Evolutionary conservation across 495 filamentous ascomycete species (phyloP).

Genomic region (Jackrogersella minutella): DNA sequence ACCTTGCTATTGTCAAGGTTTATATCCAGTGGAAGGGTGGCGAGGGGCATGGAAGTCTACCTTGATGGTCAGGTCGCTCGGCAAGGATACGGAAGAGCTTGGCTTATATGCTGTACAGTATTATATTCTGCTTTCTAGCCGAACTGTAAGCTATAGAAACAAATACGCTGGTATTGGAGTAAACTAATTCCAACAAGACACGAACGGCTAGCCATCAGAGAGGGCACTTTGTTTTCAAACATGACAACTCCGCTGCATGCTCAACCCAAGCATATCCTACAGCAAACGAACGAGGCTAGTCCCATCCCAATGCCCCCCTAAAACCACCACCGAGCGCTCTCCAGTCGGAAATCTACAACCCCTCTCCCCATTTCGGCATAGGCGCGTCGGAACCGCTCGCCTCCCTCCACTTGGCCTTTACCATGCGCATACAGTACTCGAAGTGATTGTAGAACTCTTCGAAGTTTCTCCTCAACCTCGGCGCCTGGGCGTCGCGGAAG

Average conservation of each 20-base stretch:
- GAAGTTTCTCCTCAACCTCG: neutral
- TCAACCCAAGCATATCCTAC: neutral
- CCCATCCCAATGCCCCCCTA: neutral
- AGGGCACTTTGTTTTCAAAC: neutral
- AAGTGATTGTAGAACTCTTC: neutral
- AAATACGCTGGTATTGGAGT: neutral
- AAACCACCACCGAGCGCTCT: neutral
- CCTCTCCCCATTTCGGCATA: neutral
- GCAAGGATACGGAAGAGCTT: neutral
- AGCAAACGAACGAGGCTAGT: neutral
- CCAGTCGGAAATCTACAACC: neutral
- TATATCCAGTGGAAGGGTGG: neutral
- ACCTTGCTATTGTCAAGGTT: neutral
- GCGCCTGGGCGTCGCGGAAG: neutral
- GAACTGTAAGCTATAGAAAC: neutral
- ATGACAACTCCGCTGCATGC: neutral
- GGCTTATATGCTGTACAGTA: neutral
- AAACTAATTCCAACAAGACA: neutral
- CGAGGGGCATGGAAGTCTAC: neutral
- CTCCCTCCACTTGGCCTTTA: too few relatives aligned
- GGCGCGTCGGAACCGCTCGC: too few relatives aligned
- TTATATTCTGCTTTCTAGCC: neutral
- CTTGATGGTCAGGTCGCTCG: conserved; percentile 27
- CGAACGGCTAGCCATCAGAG: neutral
- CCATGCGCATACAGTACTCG: too few relatives aligned